Percentiles rank a stretch among this genome's conserved stretches.
These are phyloP conservation scores for Wickerhamiella parazyma DNA, from an alignment of 805 yeast species.

Conservation along the genomic window DNA sequence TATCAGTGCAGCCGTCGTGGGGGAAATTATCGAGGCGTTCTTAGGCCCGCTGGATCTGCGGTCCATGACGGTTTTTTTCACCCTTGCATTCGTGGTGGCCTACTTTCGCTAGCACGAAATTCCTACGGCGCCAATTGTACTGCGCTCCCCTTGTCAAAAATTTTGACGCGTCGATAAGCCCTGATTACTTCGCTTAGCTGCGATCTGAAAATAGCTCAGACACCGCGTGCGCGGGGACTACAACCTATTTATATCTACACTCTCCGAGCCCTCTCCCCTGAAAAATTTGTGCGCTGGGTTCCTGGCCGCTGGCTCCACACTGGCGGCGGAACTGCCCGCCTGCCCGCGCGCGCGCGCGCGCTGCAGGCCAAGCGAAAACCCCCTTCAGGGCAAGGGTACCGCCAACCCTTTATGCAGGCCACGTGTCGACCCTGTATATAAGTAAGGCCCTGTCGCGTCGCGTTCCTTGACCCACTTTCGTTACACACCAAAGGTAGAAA, in stretches of 20 bases:
- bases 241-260: background rate
- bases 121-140: too few relatives aligned
- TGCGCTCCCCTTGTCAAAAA: background rate
- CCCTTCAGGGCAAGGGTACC: conserved; percentile 6
- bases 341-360: too few relatives aligned
- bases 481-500: too few relatives aligned
- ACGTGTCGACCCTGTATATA: conserved; percentile 6
- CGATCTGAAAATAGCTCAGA: background rate
- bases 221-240: background rate
- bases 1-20: conserved; percentile 69
- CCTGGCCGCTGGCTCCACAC: too few relatives aligned
- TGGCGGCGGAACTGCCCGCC: too few relatives aligned
- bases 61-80: conserved; percentile 18
- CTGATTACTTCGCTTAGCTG: background rate
- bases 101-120: background rate
- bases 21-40: conserved; percentile 69
- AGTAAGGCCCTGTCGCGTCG: background rate
- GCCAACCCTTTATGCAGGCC: conserved; percentile 4
- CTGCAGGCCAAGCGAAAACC: background rate
- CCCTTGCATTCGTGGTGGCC: conserved; percentile 2
- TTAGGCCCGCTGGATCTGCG: conserved; percentile 45
- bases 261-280: background rate
- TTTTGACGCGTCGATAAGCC: background rate
- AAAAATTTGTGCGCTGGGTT: background rate
- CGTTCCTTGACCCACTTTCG: conserved; percentile 1